Evolutionary conservation across 164 flowering plant species (phyloP), one percentile per base, ranked within the genome.

Genomic region (Taxillus chinensis): DNA sequence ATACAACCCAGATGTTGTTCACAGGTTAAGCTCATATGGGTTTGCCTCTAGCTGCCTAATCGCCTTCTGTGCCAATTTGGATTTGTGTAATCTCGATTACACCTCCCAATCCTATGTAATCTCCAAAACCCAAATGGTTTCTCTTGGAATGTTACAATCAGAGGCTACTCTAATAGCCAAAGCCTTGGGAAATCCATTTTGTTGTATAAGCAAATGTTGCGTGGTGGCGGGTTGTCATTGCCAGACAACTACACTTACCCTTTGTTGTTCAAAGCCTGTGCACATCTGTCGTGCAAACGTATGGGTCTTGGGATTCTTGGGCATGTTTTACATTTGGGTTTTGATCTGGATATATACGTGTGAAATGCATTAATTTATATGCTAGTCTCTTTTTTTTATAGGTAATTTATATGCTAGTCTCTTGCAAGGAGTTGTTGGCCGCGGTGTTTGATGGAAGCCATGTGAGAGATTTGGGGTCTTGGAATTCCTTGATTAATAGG

Each of bases 401-500:
- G n/a, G n/a, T n/a, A n/a, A n/a, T n/a, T 48, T 74, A 75, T 61
- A 51, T 87, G 69, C 50, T 78, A 56, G 84, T 68, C 8, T 71
- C 73, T 1, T 73, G 80, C 45, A 82, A 87, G 7, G 80, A 71
- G 11, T 38, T 82, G 14, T 74, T 63, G 17, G 66, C 12, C 48
- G 95, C 89, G 11, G 64, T 83, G 80, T 87, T 87, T 60, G 86
- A 79, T 62, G 74, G 69, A 76, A 74, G 83, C 74, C 42, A 43
- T 67, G 78, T 74, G 39, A 79, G 84, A 59, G 85, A 87, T 67
- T 74, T 87, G 75, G 89, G 85, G 56, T 75, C 86, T 43, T 87
- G 90, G 87, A 87, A 87, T 74, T 79, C 86, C 39, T 67, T 87
- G 77, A 83, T 85, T 50, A 79, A 80, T 77, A 90, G 89, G 37